Conservation (phyloP, 148 eudicot genomes). For the Tetragonia tetragonoides region DNA sequence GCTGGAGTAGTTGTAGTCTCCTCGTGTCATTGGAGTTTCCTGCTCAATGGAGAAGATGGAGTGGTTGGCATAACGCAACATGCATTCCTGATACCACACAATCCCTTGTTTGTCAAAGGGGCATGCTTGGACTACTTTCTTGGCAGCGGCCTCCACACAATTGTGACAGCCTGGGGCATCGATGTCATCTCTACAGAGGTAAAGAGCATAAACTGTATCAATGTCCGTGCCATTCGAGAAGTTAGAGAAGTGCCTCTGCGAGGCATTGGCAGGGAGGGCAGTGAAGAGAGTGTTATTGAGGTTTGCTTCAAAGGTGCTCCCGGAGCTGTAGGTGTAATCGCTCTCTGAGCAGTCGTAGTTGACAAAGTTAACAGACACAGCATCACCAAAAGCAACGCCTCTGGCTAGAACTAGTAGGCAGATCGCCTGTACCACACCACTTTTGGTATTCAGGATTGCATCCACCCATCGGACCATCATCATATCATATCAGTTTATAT, state of each 20-base stretch:
- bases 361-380: neutral
- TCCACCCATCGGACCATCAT: too few relatives aligned
- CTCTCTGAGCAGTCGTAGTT: constrained; percentile 11
- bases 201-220: constrained; percentile 25
- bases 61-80: constrained; percentile 29
- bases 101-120: constrained; percentile 12
- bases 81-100: constrained; percentile 31
- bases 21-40: neutral
- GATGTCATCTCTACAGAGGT: constrained; percentile 31
- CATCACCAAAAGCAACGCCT: neutral
- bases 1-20: neutral
- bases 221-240: constrained; percentile 8
- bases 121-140: neutral
- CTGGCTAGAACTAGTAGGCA: neutral
- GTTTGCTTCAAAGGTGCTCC: constrained; percentile 14
- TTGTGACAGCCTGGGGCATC: constrained; percentile 8
- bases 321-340: constrained; percentile 4
- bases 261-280: constrained; percentile 1
- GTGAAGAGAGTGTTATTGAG: constrained; percentile 18
- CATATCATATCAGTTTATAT: too few relatives aligned
- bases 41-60: constrained; percentile 1
- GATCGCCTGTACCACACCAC: neutral
- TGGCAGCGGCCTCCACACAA: constrained; percentile 17
- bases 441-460: too few relatives aligned
- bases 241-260: neutral